phyloP scores from a whole-genome alignment of 75 land plant genomes.

The Selaginella moellendorffii region DNA sequence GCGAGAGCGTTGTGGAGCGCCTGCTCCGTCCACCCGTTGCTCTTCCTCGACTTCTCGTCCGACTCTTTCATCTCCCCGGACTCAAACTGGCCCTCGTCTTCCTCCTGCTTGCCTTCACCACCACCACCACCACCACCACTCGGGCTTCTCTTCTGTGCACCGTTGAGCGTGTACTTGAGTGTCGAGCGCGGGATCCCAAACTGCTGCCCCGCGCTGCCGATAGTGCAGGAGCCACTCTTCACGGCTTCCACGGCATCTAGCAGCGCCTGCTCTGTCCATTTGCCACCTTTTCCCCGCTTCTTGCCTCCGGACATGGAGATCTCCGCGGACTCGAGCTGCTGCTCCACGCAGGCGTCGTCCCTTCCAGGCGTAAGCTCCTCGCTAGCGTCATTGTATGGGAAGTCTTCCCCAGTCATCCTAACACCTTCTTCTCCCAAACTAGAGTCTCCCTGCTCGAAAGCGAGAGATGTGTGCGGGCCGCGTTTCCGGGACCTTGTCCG shows the following conservation, averaged over 20 bases:
- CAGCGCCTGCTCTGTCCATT: slow-evolving; percentile 8
- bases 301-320: background rate
- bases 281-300: background rate
- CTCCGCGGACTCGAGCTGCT: background rate
- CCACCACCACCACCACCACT: too few species aligned
- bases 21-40: slow-evolving; percentile 8
- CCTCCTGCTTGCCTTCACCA: background rate
- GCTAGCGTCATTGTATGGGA: background rate
- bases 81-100: too few species aligned
- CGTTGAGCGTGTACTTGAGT: background rate
- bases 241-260: background rate
- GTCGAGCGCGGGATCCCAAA: background rate
- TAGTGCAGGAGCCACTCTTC: background rate
- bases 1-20: background rate
- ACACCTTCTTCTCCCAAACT: too few species aligned
- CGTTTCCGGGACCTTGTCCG: slow-evolving; percentile 5
- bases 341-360: background rate
- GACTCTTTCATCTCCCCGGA: background rate
- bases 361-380: background rate
- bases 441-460: background rate
- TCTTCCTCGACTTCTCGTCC: background rate
- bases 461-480: background rate
- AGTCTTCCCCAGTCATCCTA: too few species aligned
- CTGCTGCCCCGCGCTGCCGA: background rate
- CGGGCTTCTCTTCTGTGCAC: background rate